Base-by-base conservation (phyloP, 495 filamentous ascomycete species). In the Lasiosphaeria ovina region DNA sequence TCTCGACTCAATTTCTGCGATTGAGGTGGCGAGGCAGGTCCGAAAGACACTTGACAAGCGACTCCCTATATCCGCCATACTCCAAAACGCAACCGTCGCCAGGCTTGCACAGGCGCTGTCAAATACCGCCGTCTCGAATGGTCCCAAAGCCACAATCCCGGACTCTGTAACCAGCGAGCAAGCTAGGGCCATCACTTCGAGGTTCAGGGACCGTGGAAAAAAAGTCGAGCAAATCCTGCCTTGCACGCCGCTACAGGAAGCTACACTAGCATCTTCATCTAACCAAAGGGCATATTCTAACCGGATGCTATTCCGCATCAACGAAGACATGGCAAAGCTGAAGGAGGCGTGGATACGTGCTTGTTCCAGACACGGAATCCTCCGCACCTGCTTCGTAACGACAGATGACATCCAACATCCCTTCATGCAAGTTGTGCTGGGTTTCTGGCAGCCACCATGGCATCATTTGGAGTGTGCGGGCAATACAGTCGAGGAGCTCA, bases 241-340 rank as follows among this genome's bases (percentile, higher is more conserved):
- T 31, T 94, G 91, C 64, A 93, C 90, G 3, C 88, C 90, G 3
- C 71, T 95, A 2, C 91, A 95, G 65, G 87, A 92, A 71, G 87
- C 85, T 8, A 94, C 93, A 89, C 76, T 95, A 7, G 83, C 81
- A 12, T 75, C 79, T n/a, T 77, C 79, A 6, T 49, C 63, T 3
- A 75, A 69, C 7, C 62, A 64, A 31, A 69, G 68, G 44, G 64
- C 70, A 10, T 80, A 81, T 55, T 69, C 67, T 47, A 81, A 81
- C 58, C 73, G 68, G 24, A 78, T 76, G 70, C 61, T 80, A 6
- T 74, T 81, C 42, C 66, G 59, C 1, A 60, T 79, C 31, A 60
- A 60, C 0, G 44, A 66, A 0, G 64, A 72, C 6, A 44, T 59
- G 16, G 32, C 45, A 0, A 45, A 44, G 12, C 58, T 84, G 9